Evolutionary conservation across 441 rosid genomes (phyloP), one percentile per base, ranked within the genome.

Genomic region (Sinapis alba): DNA sequence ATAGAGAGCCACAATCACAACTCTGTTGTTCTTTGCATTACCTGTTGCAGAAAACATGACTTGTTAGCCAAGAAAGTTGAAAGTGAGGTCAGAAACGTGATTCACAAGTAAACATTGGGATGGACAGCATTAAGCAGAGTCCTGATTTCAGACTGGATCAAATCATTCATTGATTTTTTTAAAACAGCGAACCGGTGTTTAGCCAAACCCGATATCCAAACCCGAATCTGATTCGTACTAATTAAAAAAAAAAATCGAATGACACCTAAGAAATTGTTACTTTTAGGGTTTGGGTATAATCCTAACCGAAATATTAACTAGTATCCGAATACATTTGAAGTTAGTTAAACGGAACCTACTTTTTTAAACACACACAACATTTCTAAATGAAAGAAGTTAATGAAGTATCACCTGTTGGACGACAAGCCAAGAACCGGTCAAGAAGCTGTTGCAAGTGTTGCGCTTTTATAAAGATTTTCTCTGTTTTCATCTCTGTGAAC

Each of bases 381-480:
- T 32, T 51, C 15, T 61, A 20, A 60, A 5, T 41, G 7, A 12
- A 41, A 27, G 4, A 43, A 5, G 50, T 47, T 51, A 54, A 21
- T 45, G 2, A 45, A 45, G 51, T 45, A n/a, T 45, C 56, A 91
- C 98, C 98, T 86, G 97, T 86, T 53, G 98, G 96, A 27, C 85
- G 86, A 68, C 97, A 91, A 34, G 97, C 92, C 67, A 93, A 70
- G 69, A 91, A 88, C 12, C 96, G 96, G 6, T 89, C 92, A 12
- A 94, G 86, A 3, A 94, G 85, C 73, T 86, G 96, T 32, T 85
- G 96, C 80, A 87, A 80, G 65, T 82, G 94, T 11, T 87, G 92
- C 10, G 82, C 64, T 83, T 83, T 85, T 1, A 85, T 80, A 45
- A 90, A 84, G 0, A 91, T 20, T 15, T 65, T 68, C 4, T 81